A percentile compares a stretch with the other conserved stretches of the same genome.
Conservation (phyloP, 2,329 filamentous ascomycete genomes). For the Coniochaeta prunicola region DNA sequence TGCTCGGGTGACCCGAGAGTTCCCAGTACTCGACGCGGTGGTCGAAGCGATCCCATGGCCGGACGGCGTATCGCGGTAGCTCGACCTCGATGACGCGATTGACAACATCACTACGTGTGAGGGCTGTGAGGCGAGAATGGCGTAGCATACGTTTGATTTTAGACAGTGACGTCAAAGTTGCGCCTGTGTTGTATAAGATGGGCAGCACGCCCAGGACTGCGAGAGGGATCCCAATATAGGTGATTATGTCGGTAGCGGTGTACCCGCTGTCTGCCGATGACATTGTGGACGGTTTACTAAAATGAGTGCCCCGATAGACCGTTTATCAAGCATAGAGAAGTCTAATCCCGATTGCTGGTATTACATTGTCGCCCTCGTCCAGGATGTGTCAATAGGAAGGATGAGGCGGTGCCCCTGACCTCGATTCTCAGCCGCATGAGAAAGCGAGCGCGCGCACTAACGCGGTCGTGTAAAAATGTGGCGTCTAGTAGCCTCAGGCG, state of each 20-base stretch:
- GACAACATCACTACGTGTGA: constrained; percentile 56
- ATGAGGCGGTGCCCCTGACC: neutral
- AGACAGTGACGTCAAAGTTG: constrained; percentile 51
- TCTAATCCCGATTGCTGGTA: too few relatives aligned
- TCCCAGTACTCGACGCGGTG: constrained; percentile 52
- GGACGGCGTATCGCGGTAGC: constrained; percentile 56
- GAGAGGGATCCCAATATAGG: constrained; percentile 26
- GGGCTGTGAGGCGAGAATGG: constrained; percentile 47
- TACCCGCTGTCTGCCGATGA: neutral
- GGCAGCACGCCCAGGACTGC: constrained; percentile 43
- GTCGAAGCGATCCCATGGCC: constrained; percentile 48
- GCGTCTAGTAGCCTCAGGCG: neutral
- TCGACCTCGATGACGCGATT: constrained; percentile 62
- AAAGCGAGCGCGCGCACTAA: neutral
- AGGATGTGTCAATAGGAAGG: too few relatives aligned
- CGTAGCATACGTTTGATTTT: constrained; percentile 52
- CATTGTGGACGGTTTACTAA: neutral
- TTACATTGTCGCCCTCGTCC: too few relatives aligned
- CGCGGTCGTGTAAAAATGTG: neutral
- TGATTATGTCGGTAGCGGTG: constrained; percentile 23
- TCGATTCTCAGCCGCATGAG: neutral
- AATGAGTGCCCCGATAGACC: too few relatives aligned
- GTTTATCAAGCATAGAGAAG: too few relatives aligned
- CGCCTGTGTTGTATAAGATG: constrained; percentile 58
- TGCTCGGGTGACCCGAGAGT: constrained; percentile 40